Base-by-base conservation (phyloP, 352 stramenopile genomes). In the Phytopythium boreale region DNA sequence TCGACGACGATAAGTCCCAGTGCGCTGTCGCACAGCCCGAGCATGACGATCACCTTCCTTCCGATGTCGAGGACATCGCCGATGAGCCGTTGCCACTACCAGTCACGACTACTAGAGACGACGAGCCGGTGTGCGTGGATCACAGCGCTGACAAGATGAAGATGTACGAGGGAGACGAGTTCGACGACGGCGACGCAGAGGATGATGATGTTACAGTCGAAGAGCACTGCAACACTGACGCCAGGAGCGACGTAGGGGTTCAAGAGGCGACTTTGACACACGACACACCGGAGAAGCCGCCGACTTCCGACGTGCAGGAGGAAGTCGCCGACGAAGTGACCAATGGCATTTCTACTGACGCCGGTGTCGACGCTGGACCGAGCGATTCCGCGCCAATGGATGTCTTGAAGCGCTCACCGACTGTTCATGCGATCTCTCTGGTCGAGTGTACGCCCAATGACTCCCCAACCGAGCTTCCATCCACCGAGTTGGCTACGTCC, bases 161-260 rank as follows among this genome's bases (percentile, higher is more conserved):
- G 46, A 59, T 49, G 43, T 77, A 80, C 24, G 72, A 79, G 14
- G 65, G 77, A 6, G 70, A 80, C 10, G 58, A 73, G 19, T 83
- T 83, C 49, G 66, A 81, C 39, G 66, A 59, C 11, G 63, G 36
- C 51, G 59, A 51, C 9, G 59, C 62, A 19, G 63, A 61, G 31
- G 36, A 15, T 0, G 62, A 56, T 26, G 27, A 20, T 14, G 56
- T 67, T 20, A 14, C 24, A 46, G n/a, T 22, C 5, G 46, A 61
- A 9, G 20, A 11, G 31, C n/a, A 41, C 4, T 17, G 0, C 12
- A 37, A 41, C 15, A 9, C 3, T 9, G 22, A n/a, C 41, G 17
- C 50, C 4, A 43, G 46, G 17, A 31, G 26, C 15, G 22, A 17
- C 26, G 19, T 17, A 56, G 50, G 15, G 2, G 46, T 14, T 15